A percentile compares a stretch with the other conserved stretches of the same genome.
phyloP scores from a whole-genome alignment of 2,329 filamentous ascomycete species.

The Fusarium sp. region DNA sequence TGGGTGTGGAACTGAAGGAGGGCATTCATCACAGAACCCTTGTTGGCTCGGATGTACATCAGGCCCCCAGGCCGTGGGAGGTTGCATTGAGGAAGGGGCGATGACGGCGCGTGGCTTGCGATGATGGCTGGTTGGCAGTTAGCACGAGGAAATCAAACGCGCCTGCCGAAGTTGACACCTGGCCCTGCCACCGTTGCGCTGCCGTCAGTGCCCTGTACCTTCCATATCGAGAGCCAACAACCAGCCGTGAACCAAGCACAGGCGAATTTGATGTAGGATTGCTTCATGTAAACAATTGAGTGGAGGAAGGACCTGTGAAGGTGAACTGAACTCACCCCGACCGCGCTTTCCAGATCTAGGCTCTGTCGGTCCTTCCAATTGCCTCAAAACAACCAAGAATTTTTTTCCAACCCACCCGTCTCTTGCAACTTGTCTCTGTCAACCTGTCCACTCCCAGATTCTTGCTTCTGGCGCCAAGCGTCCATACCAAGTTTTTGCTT shows the following conservation, averaged over 20 bases:
- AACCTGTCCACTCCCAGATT: neutral
- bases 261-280: neutral
- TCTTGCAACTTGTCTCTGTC: neutral
- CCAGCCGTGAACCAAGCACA: neutral
- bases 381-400: neutral
- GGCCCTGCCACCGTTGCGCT: neutral
- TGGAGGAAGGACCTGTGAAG: neutral
- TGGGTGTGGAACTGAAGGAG: neutral
- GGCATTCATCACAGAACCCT: neutral
- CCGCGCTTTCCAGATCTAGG: neutral
- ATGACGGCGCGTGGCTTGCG: conserved; percentile 8
- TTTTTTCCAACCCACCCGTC: neutral
- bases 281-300: neutral
- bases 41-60: neutral
- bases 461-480: neutral
- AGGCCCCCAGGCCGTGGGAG: neutral
- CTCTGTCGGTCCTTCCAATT: neutral
- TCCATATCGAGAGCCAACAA: neutral
- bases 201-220: neutral
- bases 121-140: conserved; percentile 8
- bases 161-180: conserved; percentile 10
- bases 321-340: neutral
- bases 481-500: neutral
- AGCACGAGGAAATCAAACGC: conserved; percentile 31
- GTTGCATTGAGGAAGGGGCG: conserved; percentile 13